Percentiles rank a stretch among this genome's conserved stretches.
These are phyloP conservation scores for Microdochium nivale DNA, from an alignment of 2,329 filamentous ascomycete genomes.

Conservation along the genomic window DNA sequence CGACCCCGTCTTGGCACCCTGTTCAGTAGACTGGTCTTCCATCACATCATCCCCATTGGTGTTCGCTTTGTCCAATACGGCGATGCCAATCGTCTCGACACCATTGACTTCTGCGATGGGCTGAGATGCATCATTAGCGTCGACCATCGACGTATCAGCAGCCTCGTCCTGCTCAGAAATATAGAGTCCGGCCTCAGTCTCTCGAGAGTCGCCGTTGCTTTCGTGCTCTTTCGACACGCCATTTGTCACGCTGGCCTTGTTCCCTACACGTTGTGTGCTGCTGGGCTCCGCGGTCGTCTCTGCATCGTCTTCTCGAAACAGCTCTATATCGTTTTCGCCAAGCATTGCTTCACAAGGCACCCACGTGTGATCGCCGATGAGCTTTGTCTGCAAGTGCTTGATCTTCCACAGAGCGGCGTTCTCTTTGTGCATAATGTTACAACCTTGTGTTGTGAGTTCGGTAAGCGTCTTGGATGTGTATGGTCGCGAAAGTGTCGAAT, in stretches of 20 bases:
- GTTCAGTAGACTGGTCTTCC: neutral
- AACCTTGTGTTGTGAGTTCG: slow-evolving; percentile 60
- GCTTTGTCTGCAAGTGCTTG: slow-evolving; percentile 62
- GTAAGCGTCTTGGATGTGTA: slow-evolving; percentile 68
- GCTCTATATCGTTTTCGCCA: slow-evolving; percentile 43
- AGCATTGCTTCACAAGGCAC: slow-evolving; percentile 51
- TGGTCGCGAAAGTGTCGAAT: slow-evolving; percentile 65
- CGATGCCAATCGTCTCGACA: slow-evolving; percentile 5
- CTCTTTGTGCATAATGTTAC: slow-evolving; percentile 66
- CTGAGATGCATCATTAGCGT: slow-evolving; percentile 8
- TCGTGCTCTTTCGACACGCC: slow-evolving; percentile 1
- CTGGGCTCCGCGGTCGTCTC: slow-evolving; percentile 9
- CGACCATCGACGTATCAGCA: slow-evolving; percentile 19
- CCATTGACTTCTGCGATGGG: slow-evolving; percentile 11
- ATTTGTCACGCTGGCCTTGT: slow-evolving; percentile 4
- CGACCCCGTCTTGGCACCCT: neutral
- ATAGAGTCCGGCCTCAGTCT: slow-evolving; percentile 4
- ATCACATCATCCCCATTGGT: slow-evolving; percentile 1
- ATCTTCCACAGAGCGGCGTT: slow-evolving; percentile 64
- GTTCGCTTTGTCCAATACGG: slow-evolving; percentile 3
- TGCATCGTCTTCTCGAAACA: slow-evolving; percentile 42
- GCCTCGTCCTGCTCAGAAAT: slow-evolving; percentile 4
- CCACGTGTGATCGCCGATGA: slow-evolving; percentile 69
- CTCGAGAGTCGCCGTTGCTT: slow-evolving; percentile 14
- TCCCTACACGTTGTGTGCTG: neutral